Conservation (phyloP, 202 grass and related monocot genomes). For the Dendrocalamus latiflorus region DNA sequence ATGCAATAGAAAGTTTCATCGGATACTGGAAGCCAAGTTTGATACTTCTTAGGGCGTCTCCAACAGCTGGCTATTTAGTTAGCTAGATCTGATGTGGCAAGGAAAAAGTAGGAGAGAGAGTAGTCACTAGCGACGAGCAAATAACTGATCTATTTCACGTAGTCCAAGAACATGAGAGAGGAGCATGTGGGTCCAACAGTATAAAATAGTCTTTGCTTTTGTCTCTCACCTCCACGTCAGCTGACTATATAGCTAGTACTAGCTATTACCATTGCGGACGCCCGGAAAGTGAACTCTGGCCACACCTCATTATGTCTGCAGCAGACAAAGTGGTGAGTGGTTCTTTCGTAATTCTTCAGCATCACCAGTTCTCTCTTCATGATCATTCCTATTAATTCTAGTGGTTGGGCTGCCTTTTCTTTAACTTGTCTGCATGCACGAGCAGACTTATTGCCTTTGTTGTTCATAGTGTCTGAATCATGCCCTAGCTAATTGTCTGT, state of each 20-base stretch:
- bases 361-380: background rate
- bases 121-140: too few relatives aligned
- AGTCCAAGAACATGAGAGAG: too few relatives aligned
- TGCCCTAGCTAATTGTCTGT: background rate
- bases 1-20: slow-evolving; percentile 59
- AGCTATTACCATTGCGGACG: too few relatives aligned
- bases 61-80: too few relatives aligned
- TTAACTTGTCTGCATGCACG: background rate
- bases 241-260: too few relatives aligned
- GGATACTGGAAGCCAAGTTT: slow-evolving; percentile 73
- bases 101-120: too few relatives aligned
- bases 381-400: slow-evolving; percentile 1
- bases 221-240: too few relatives aligned
- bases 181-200: too few relatives aligned
- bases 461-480: background rate
- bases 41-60: slow-evolving; percentile 71
- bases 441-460: background rate
- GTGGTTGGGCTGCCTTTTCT: background rate
- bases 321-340: slow-evolving; percentile 61
- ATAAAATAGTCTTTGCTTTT: too few relatives aligned
- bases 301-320: slow-evolving; percentile 82
- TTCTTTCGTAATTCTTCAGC: slow-evolving; percentile 11
- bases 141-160: too few relatives aligned
- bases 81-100: too few relatives aligned
- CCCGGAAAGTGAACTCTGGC: slow-evolving; percentile 98